Base-by-base conservation (phyloP, 108 stramenopile species). In the Skeletonema potamos region DNA sequence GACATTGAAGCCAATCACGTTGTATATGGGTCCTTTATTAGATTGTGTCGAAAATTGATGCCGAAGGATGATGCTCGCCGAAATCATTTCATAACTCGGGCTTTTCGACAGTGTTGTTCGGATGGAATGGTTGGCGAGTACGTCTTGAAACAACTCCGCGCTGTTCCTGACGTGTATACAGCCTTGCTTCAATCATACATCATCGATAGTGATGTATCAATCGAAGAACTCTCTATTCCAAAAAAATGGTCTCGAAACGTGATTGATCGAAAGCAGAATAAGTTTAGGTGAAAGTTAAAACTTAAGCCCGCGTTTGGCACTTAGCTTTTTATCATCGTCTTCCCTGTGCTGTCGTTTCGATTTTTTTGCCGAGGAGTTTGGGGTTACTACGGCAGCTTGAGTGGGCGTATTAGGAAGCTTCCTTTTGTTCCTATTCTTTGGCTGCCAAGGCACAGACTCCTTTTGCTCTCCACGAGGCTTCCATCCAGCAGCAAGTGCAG, bases 21-120 rank as follows among this genome's bases (percentile, higher is more conserved):
- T 36, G 68, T 72, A n/a, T 82, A 82, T 46, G 81, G 81, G 10
- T 66, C 81, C 5, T 77, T 77, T 41, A 66, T 82, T 4, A 65
- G 74, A 63, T 22, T 74, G 27, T 77, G 76, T 30, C 67, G 71
- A 9, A 77, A 62, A 26, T 58, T 82, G 10, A 82, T 82, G 58
- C 30, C 59, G 15, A 60, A 62, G 18, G 79, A 80, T 33, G 73
- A 75, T 64, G 22, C 68, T 54, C 61, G 68, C 44, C 58, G 68
- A 17, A 54, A 62, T 33, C 27, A 77, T 20, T 65, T 65, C 10
- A 70, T 77, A 12, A 43, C 76, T 65, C 62, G 63, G 2, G 79
- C 73, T n/a, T 80, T 80, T 41, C 60, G 33, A 28, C 73, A 80
- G 51, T 80, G 79, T 55, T 80, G 79, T 39, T 27, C 44, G 20